Percentiles rank a stretch among this genome's conserved stretches.
phyloP scores from a whole-genome alignment of 2,329 filamentous ascomycete species.

The Hypoxylon sp. region DNA sequence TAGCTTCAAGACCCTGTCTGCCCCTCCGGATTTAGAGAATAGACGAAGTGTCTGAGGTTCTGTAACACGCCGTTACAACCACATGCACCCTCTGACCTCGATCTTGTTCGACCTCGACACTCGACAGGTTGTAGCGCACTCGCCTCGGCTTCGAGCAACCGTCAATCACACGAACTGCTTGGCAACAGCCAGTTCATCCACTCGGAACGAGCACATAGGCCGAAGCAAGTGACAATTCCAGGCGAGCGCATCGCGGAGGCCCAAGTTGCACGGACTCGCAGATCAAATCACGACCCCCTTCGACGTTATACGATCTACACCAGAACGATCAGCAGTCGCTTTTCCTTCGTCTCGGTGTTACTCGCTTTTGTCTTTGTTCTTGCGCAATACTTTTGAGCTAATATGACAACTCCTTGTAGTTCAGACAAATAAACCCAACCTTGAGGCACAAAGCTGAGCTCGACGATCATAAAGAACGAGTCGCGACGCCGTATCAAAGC shows the following conservation, averaged over 20 bases:
- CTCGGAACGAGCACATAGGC: constrained; percentile 9
- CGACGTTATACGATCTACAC: constrained; percentile 35
- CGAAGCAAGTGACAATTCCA: constrained; percentile 25
- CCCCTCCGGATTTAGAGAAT: constrained; percentile 23
- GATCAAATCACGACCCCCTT: constrained; percentile 31
- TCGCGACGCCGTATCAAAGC: constrained; percentile 24
- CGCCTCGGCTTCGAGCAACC: constrained; percentile 39
- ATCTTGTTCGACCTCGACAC: constrained; percentile 29
- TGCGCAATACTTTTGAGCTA: constrained; percentile 41
- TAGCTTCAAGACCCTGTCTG: constrained; percentile 31
- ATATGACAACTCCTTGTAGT: constrained; percentile 43
- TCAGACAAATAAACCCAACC: constrained; percentile 38
- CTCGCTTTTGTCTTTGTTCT: constrained; percentile 47
- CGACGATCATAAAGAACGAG: constrained; percentile 47
- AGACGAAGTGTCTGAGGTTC: constrained; percentile 41
- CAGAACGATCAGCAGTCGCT: constrained; percentile 40
- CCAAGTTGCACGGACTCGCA: constrained; percentile 32
- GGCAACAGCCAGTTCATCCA: constrained; percentile 19
- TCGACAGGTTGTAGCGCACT: constrained; percentile 22
- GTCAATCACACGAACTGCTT: constrained; percentile 21
- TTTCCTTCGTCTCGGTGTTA: constrained; percentile 24
- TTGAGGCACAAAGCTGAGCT: constrained; percentile 44
- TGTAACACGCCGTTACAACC: constrained; percentile 47
- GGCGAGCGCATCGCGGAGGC: constrained; percentile 23
- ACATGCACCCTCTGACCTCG: constrained; percentile 42